Conservation (phyloP, 2,329 filamentous ascomycete species). For the Cladosporium sp. region DNA sequence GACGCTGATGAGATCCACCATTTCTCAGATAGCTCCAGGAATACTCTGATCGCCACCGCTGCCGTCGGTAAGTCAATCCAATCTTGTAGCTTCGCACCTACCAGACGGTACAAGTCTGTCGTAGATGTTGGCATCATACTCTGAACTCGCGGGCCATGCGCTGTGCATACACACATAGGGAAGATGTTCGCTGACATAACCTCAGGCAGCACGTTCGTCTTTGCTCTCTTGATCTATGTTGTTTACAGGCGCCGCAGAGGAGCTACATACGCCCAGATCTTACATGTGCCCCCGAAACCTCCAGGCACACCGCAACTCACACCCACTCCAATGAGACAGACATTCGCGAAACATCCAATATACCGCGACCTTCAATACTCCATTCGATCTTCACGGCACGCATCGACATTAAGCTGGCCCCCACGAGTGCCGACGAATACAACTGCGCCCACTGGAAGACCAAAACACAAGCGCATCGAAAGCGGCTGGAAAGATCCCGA, state of each 20-base stretch:
- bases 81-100: background rate
- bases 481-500: slow-evolving; percentile 16
- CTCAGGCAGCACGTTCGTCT: slow-evolving; percentile 27
- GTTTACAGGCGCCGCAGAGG: slow-evolving; percentile 30
- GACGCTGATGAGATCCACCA: background rate
- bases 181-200: background rate
- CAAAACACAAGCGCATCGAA: slow-evolving; percentile 13
- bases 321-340: slow-evolving; percentile 19
- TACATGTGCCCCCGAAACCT: slow-evolving; percentile 25
- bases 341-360: slow-evolving; percentile 27
- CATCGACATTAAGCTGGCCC: slow-evolving; percentile 11
- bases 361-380: slow-evolving; percentile 32
- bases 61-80: slow-evolving; percentile 28
- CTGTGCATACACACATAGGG: background rate
- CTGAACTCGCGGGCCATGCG: background rate
- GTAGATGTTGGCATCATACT: background rate
- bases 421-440: background rate
- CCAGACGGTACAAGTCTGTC: background rate
- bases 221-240: slow-evolving; percentile 29
- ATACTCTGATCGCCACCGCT: slow-evolving; percentile 29
- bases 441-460: background rate
- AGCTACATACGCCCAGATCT: slow-evolving; percentile 30
- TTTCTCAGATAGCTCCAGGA: slow-evolving; percentile 25
- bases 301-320: slow-evolving; percentile 26
- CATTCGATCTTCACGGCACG: slow-evolving; percentile 29